A percentile compares a stretch with the other conserved stretches of the same genome.
phyloP scores from a whole-genome alignment of 257 asterid species.

The Solanum verrucosum region DNA sequence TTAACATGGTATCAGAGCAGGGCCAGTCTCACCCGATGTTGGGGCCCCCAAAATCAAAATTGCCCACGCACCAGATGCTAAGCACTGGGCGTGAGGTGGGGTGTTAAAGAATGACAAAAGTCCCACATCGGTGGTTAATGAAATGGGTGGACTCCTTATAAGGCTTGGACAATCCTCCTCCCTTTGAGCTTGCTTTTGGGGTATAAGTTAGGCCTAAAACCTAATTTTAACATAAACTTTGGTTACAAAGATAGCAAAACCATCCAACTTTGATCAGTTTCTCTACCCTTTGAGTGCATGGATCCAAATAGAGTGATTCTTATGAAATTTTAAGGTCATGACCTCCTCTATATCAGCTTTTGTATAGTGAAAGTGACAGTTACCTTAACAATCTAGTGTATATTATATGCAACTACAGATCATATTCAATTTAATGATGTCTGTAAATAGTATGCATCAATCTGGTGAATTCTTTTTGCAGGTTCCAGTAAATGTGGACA shows the following conservation, averaged over 20 bases:
- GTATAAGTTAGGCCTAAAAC: too few species aligned
- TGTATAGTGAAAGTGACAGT: neutral
- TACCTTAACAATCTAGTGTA: neutral
- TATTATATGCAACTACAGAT: neutral
- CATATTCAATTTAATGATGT: neutral
- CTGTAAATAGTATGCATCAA: neutral
- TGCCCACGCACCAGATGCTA: too few species aligned
- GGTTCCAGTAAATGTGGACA: conserved; percentile 65
- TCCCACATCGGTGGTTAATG: too few species aligned
- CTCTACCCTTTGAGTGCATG: neutral
- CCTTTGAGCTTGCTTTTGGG: too few species aligned
- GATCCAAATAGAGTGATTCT: neutral
- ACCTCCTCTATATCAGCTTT: neutral
- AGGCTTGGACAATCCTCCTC: too few species aligned
- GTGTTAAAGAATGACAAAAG: too few species aligned
- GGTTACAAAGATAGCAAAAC: neutral
- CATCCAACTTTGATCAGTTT: neutral
- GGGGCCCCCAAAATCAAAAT: too few species aligned
- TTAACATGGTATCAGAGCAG: too few species aligned
- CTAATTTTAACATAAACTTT: neutral
- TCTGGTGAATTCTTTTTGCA: conserved; percentile 26
- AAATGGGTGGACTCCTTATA: too few species aligned
- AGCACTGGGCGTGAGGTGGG: too few species aligned
- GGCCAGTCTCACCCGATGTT: too few species aligned
- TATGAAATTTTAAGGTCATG: neutral